Base-by-base conservation (phyloP, 257 asterid genomes). In the Craterostigma plantagineum region DNA sequence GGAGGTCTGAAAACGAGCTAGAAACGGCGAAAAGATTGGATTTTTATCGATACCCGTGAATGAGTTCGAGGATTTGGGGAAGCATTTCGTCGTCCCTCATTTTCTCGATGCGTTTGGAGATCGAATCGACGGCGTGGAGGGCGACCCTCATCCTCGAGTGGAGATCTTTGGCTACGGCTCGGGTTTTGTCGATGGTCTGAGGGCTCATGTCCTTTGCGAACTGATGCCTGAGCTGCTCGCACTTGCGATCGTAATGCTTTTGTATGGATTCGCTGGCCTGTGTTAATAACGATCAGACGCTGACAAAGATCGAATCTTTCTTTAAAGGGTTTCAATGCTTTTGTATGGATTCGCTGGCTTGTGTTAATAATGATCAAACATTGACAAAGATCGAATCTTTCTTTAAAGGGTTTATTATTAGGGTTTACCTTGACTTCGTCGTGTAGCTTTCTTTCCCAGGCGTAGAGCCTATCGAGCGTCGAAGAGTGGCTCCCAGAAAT, bases 401-500 rank as follows among this genome's bases (percentile, higher is more conserved):
- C n/a, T n/a, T n/a, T n/a, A n/a, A n/a, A n/a, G n/a, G n/a, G n/a
- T n/a, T n/a, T n/a, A n/a, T n/a, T n/a, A n/a, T n/a, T n/a, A n/a
- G n/a, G n/a, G 16, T 8, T 45, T 70, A 90, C 98, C 95, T 83
- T 90, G 52, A 90, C 94, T 90, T 90, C 98, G 53, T 90, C 95
- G 36, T 79, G 83, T 36, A 90, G 71, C 69, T 90, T 90, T 73
- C 98, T 76, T 66, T 90, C 98, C 98, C 98, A 90, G 35, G 98
- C 98, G 44, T 79, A 90, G 38, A 90, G 61, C 62, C 98, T 68
- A 11, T 90, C 98, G 38, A 90, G 81, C 9, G 94, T 74, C 63
- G 98, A 90, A 50, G 98, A 90, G 69, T 90, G 95, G 62, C 87
- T 90, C 61, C 98, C 98, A 43, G 98, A 77, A 58, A 83, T 83